Percentiles rank a stretch among this genome's conserved stretches.
phyloP scores from a whole-genome alignment of 1,284 basidiomycete species.

The Flammula alnicola region DNA sequence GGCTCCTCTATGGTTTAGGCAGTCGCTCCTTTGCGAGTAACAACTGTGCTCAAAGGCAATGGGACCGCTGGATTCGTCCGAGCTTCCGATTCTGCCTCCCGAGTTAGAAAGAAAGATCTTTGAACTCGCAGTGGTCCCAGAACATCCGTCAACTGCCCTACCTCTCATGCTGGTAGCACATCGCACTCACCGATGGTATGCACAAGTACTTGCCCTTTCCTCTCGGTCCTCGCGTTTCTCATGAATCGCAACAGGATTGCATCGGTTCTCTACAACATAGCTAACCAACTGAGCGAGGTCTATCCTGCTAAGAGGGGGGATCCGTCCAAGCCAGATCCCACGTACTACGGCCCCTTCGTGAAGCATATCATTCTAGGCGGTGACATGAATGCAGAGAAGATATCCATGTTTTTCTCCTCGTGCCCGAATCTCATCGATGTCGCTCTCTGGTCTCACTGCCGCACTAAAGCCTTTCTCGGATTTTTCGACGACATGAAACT shows the following conservation, averaged over 20 bases:
- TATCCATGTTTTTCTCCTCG: neutral
- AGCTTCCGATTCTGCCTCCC: slow-evolving; percentile 6
- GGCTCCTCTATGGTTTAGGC: no score
- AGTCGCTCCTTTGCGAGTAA: no score
- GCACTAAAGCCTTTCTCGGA: neutral
- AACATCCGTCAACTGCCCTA: neutral
- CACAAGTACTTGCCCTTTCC: neutral
- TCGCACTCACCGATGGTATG: slow-evolving; percentile 13
- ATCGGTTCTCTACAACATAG: neutral
- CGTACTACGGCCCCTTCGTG: slow-evolving; percentile 10
- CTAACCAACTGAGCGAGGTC: neutral
- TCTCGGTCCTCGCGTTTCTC: slow-evolving; percentile 32
- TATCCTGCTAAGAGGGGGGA: neutral
- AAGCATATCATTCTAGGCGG: slow-evolving; percentile 18
- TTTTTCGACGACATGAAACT: slow-evolving; percentile 1
- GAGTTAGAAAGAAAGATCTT: slow-evolving; percentile 17
- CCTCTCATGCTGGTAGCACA: slow-evolving; percentile 14
- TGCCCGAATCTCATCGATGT: slow-evolving; percentile 14
- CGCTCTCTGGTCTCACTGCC: slow-evolving; percentile 11
- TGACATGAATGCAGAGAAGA: neutral
- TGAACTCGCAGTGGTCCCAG: slow-evolving; percentile 3
- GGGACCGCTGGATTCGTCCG: no score
- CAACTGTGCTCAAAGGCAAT: no score
- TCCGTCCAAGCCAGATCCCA: neutral
- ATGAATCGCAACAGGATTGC: slow-evolving; percentile 6